Evolutionary conservation across 164 flowering plant species (phyloP), one percentile per base, ranked within the genome.

Genomic region (Stephania yunnanensis): DNA sequence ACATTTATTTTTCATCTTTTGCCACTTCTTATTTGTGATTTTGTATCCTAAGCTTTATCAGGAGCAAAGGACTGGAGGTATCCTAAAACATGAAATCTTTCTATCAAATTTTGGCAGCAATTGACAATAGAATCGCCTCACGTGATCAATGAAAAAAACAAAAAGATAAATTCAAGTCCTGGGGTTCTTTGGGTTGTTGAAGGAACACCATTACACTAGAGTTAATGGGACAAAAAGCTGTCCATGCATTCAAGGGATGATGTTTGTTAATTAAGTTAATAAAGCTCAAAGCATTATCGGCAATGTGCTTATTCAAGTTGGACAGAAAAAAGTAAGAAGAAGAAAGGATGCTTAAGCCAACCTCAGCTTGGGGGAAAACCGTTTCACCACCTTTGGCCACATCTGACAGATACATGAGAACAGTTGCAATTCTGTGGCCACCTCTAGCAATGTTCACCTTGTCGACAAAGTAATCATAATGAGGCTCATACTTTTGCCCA

Each of bases 361-460:
- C 99, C 99, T 91, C 93, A 29, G 98, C 97, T 2, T 66, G 10
- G 20, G 99, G 99, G 77, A 96, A 96, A 36, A 96, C 97, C 29
- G 99, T 96, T 83, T 96, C 99, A 71, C 99, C 97, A 71, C 99
- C 99, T 85, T 91, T 89, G 13, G 70, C 83, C 68, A 96, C 98
- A 85, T 96, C 87, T 36, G 84, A 76, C 9, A 96, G 97, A 85
- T 96, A 96, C 98, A 96, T 96, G 36, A 96, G 93, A 19, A 94
- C 91, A 61, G 97, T 96, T 30, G 97, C 99, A 74, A 88, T 55
- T 15, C 98, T 92, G 76, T 91, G 98, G 22, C 99, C 99, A 70
- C 99, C 98, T 13, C 95, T 89, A 74, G 89, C 97, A 85, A 90
- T 89, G 78, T 96, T 92, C 72, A 89, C 95, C 82, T 88, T 87